Evolutionary conservation across 1,139 yeast species (phyloP), one percentile per base, ranked within the genome.

Genomic region (Arxiozyma heterogenica): DNA sequence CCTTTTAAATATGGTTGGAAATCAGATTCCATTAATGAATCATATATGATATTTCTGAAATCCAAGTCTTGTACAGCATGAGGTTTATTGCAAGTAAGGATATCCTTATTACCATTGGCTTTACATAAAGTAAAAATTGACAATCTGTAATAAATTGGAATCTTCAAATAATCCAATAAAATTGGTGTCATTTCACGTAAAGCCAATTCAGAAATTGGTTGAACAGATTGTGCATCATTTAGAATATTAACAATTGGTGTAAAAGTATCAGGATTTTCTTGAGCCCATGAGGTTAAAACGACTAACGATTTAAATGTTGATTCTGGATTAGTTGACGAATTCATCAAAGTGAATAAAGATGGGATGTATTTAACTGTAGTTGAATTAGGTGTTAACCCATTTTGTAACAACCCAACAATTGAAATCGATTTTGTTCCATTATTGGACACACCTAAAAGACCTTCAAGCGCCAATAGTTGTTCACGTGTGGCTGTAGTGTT

Each of bases 121-220:
- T 61, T 60, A 54, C 71, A 68, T 21, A 67, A 53, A 3, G 69
- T 61, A 55, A 66, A 65, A 46, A 68, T 63, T 34, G 69, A 61
- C 44, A 68, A 51, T 46, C 64, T 61, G 59, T 56, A 68, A 41
- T 57, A 57, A 25, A 64, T 58, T 51, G 68, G 65, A 34, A 68
- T 59, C 27, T 58, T 50, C 54, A 66, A 59, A 51, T 62, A 63
- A 43, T 58, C 54, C 46, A 68, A 51, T 44, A 68, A 54, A 5
- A 43, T 48, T 44, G 71, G 71, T 43, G 64, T 59, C 57, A 67
- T 50, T 38, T 55, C 58, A 21, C 53, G 53, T 44, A 68, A 53
- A 44, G 55, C 47, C 39, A 56, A 62, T 23, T 58, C 59, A 21
- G 64, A 56, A 44, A 66, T 57, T 23, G 59, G 58, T 6, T 57